Evolutionary conservation across 495 filamentous ascomycete genomes (phyloP).

Genomic region (Aspergillus cavernicola): DNA sequence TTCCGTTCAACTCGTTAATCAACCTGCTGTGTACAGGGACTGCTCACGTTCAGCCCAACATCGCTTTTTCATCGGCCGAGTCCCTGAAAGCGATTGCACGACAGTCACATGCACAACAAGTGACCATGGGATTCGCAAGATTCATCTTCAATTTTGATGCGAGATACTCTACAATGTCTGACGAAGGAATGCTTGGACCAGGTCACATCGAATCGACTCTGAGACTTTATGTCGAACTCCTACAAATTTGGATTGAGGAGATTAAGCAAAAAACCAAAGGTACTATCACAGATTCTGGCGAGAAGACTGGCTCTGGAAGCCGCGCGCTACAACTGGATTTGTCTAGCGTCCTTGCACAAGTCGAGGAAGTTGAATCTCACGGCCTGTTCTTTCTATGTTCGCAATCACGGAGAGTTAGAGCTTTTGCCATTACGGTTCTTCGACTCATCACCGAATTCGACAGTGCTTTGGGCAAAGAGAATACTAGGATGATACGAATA

Average conservation of each 20-base stretch:
- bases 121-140: slow-evolving; percentile 91
- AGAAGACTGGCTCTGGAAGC: slow-evolving; percentile 52
- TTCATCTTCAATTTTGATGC: slow-evolving; percentile 99
- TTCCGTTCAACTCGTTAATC: slow-evolving; percentile 90
- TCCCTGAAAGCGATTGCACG: slow-evolving; percentile 93
- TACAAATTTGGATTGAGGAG: slow-evolving; percentile 96
- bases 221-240: slow-evolving; percentile 84
- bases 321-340: slow-evolving; percentile 75
- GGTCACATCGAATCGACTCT: slow-evolving; percentile 94
- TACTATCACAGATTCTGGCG: slow-evolving; percentile 58
- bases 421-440: slow-evolving; percentile 88
- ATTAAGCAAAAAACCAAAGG: slow-evolving; percentile 82
- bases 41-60: slow-evolving; percentile 88
- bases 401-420: slow-evolving; percentile 81
- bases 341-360: slow-evolving; percentile 81
- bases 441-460: slow-evolving; percentile 94
- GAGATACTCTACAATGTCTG: slow-evolving; percentile 94
- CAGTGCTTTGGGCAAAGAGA: slow-evolving; percentile 76
- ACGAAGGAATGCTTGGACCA: slow-evolving; percentile 93
- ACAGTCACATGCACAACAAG: slow-evolving; percentile 89
- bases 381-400: slow-evolving; percentile 98
- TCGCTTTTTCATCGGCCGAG: slow-evolving; percentile 85
- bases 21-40: slow-evolving; percentile 96
- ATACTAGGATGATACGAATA: slow-evolving; percentile 79
- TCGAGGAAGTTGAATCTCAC: slow-evolving; percentile 95